Conservation (phyloP, 257 asterid species). For the Solanum okadae region DNA sequence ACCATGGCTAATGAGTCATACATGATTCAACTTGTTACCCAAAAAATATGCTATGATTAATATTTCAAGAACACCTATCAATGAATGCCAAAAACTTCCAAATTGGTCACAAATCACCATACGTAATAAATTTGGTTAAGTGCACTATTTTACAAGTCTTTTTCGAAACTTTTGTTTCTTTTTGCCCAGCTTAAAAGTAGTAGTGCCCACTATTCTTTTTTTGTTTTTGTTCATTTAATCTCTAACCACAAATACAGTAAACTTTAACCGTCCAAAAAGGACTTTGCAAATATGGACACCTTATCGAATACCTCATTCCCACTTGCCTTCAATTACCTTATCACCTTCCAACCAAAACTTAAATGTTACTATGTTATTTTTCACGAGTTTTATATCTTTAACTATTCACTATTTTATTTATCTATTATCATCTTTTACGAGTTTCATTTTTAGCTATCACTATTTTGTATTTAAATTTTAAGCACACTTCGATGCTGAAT, state of each 20-base stretch:
- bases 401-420: no score
- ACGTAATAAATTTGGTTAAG: not conserved
- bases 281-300: not conserved
- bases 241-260: not conserved
- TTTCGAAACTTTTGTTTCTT: not conserved
- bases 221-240: not conserved
- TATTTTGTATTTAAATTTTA: no score
- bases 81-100: not conserved
- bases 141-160: not conserved
- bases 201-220: not conserved
- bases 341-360: not conserved
- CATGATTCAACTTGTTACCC: not conserved
- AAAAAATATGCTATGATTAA: not conserved
- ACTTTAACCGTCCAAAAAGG: constrained; percentile 3
- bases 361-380: not conserved
- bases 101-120: not conserved
- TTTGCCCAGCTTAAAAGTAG: not conserved
- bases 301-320: constrained; percentile 8
- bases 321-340: not conserved
- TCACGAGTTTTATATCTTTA: no score
- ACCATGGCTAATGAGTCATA: not conserved
- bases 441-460: no score
- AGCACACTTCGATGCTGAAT: not conserved
- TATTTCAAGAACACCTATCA: not conserved
- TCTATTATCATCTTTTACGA: no score